A percentile compares a stretch with the other conserved stretches of the same genome.
These are phyloP conservation scores for Ajuga reptans DNA, from an alignment of 305 asterid species.

Conservation along the genomic window DNA sequence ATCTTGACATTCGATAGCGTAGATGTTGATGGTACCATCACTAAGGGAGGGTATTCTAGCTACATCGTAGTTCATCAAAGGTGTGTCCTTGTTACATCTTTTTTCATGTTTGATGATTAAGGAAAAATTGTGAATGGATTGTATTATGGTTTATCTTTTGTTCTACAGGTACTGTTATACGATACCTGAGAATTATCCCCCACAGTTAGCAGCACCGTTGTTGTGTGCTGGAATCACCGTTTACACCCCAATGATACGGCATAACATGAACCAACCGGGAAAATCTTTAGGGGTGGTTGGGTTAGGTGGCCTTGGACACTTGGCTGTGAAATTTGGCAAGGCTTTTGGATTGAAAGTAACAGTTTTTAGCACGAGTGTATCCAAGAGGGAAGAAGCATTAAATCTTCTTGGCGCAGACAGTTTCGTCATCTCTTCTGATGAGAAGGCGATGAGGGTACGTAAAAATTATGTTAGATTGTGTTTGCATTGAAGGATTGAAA, in stretches of 20 bases:
- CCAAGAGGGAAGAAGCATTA: conserved; percentile 72
- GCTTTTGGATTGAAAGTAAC: conserved; percentile 88
- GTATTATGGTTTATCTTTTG: neutral
- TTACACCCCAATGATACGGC: conserved; percentile 73
- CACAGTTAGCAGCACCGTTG: conserved; percentile 71
- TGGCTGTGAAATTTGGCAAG: conserved; percentile 90
- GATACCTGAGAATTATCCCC: conserved; percentile 67
- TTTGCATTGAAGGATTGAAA: no score
- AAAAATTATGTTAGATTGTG: neutral
- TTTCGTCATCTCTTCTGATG: conserved; percentile 69
- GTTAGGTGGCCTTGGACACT: conserved; percentile 91
- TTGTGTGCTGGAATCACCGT: conserved; percentile 92
- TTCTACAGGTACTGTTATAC: conserved; percentile 63
- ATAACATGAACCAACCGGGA: conserved; percentile 80
- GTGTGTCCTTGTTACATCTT: conserved; percentile 27
- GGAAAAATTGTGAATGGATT: neutral
- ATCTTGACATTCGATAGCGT: conserved; percentile 55
- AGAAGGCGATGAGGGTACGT: conserved; percentile 54
- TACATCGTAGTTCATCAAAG: conserved; percentile 73
- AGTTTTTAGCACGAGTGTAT: conserved; percentile 72
- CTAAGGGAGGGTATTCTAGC: conserved; percentile 91
- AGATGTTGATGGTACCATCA: conserved; percentile 74
- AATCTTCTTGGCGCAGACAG: conserved; percentile 70
- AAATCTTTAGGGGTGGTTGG: conserved; percentile 86
- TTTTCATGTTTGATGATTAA: neutral